These are phyloP conservation scores for Irpex rosettiformis DNA, from an alignment of 1,284 basidiomycete genomes.

Conservation along the genomic window DNA sequence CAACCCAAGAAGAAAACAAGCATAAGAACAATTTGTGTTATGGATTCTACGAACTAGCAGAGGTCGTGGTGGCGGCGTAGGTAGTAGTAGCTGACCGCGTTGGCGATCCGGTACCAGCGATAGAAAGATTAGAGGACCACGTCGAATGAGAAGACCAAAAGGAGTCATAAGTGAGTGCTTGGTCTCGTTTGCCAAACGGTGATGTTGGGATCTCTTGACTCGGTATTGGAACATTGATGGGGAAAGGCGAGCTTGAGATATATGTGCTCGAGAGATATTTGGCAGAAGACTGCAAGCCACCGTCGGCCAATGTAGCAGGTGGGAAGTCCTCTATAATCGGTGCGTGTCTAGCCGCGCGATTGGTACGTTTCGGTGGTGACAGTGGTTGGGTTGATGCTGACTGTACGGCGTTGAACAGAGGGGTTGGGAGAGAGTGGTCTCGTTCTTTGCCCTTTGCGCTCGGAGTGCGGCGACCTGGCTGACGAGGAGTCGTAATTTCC, in stretches of 20 bases:
- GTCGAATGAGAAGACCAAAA: slow-evolving; percentile 18
- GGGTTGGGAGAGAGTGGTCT: background rate
- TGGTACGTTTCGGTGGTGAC: background rate
- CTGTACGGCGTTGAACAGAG: background rate
- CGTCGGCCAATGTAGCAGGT: background rate
- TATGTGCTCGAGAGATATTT: slow-evolving; percentile 7
- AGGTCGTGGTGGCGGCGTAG: background rate
- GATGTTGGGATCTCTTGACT: background rate
- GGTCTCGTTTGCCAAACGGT: background rate
- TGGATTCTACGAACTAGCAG: background rate
- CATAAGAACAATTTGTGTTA: background rate
- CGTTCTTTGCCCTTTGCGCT: background rate
- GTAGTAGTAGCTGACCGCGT: background rate
- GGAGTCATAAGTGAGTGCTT: slow-evolving; percentile 17
- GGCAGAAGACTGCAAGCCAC: background rate
- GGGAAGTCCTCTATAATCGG: background rate
- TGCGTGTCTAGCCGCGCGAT: background rate
- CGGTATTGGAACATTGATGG: slow-evolving; percentile 5
- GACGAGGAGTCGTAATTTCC: background rate
- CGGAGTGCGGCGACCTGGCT: background rate
- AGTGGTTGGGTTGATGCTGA: background rate
- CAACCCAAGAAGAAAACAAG: background rate
- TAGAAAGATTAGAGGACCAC: slow-evolving; percentile 1
- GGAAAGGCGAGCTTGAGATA: slow-evolving; percentile 9
- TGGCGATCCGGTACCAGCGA: background rate